These are phyloP conservation scores for Racocetra persica DNA, from an alignment of 371 early-diverging fungal species.

Conservation along the genomic window DNA sequence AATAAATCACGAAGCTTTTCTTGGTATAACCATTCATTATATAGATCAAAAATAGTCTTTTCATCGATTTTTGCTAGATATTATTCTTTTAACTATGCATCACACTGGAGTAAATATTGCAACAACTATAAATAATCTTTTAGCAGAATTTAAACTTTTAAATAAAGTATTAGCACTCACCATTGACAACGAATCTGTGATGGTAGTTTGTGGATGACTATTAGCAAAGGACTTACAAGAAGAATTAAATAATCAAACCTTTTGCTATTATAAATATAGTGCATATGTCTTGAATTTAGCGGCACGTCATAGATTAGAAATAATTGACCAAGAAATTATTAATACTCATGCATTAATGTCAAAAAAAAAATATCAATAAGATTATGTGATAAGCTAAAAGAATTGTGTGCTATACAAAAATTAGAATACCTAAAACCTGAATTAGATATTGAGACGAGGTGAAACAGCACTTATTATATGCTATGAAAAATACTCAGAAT, in stretches of 20 bases:
- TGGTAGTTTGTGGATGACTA: neutral
- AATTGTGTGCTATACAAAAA: neutral
- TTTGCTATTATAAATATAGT: neutral
- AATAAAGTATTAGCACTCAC: conserved; percentile 27
- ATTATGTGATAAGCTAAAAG: neutral
- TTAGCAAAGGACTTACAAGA: neutral
- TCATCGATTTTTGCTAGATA: neutral
- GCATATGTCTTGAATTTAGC: neutral
- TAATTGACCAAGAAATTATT: neutral
- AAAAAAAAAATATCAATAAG: neutral
- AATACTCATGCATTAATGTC: neutral
- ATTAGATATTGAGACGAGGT: neutral
- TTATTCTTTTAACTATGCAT: neutral
- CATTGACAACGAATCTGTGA: conserved; percentile 6
- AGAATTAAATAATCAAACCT: neutral
- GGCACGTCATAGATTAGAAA: neutral
- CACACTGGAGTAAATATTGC: conserved; percentile 10
- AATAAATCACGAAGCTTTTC: neutral
- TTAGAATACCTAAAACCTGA: neutral
- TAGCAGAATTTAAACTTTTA: neutral
- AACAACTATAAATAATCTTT: neutral
- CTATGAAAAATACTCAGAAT: neutral
- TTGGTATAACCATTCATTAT: conserved; percentile 4
- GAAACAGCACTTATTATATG: neutral
- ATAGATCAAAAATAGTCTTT: neutral